Evolutionary conservation across 768 basidiomycete species (phyloP).

Genomic region (Collybia mongolica): DNA sequence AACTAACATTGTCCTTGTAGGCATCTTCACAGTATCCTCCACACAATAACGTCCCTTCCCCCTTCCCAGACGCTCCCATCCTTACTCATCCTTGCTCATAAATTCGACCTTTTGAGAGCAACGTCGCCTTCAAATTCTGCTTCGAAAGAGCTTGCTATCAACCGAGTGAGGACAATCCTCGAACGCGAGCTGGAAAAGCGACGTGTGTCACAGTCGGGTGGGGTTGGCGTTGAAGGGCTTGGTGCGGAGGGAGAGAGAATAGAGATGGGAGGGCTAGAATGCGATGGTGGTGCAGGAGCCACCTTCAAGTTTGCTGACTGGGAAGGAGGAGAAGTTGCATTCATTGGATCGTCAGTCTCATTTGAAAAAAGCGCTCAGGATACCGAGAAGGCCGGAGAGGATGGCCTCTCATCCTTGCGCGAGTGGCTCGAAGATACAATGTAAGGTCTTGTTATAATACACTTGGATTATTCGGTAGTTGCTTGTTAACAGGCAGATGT

Average conservation of each 20-base stretch:
- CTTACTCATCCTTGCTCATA: constrained; percentile 73
- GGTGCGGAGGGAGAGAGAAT: constrained; percentile 65
- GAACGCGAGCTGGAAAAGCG: constrained; percentile 87
- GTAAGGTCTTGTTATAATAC: constrained; percentile 16
- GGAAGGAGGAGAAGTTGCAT: constrained; percentile 81
- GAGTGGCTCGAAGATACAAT: constrained; percentile 49
- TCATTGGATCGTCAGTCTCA: constrained; percentile 57
- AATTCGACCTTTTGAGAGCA: constrained; percentile 66
- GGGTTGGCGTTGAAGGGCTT: constrained; percentile 70
- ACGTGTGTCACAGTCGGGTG: constrained; percentile 57
- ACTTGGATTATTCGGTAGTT: background rate
- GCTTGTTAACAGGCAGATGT: background rate
- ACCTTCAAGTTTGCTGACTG: constrained; percentile 75
- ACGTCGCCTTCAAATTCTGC: constrained; percentile 34
- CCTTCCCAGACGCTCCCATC: constrained; percentile 63
- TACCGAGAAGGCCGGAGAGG: constrained; percentile 34
- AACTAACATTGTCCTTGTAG: constrained; percentile 32
- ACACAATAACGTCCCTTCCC: constrained; percentile 68
- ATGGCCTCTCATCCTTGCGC: constrained; percentile 41
- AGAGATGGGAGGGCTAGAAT: constrained; percentile 77
- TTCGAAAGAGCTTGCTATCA: constrained; percentile 51
- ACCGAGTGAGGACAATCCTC: constrained; percentile 72
- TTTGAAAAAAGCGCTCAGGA: constrained; percentile 18
- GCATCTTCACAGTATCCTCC: constrained; percentile 71
- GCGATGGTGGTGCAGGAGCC: constrained; percentile 48